Base-by-base conservation (phyloP, 2,329 filamentous ascomycete genomes). In the Dothistroma pini region DNA sequence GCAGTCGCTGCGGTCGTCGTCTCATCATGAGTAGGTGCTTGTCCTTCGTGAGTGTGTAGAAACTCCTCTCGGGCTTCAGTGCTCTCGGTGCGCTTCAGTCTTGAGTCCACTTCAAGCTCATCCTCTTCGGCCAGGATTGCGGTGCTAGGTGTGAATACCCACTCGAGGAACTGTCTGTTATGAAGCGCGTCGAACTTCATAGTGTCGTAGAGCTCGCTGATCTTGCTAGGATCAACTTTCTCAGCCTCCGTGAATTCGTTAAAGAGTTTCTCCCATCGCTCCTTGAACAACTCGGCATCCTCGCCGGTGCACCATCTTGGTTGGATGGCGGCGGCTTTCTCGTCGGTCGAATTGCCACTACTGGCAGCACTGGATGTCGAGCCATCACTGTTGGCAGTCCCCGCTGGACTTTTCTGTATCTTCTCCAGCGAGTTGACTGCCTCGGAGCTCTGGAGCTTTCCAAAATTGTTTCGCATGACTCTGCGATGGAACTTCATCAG, bases 141-240 rank as follows among this genome's bases (percentile, higher is more conserved):
- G 70, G 86, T 87, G 35, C 90, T 88, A 1, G 95, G 95, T 16
- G 92, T 96, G 69, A 99, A 99, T 0, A 97, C 89, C 91, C 95
- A 97, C 75, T 99, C 95, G 4, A 99, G 80, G 71, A 99, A 99
- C 64, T 92, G 91, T 2, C 95, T 87, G 73, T 99, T 99, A 77
- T 99, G 96, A 14, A 99, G 82, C 0, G 95, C 95, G 75, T 99
- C 95, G 66, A 97, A 99, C 76, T 99, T 99, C 95, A 99, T 97
- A 21, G 93, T 97, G 75, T 99, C 95, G 75, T 99, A 99, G 2
- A 99, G 84, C 78, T 99, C 95, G 5, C 92, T 97, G 64, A 99
- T 93, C 79, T 99, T 99, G 81, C 93, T 96, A 19, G 96, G 96
- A 75, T 99, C 95, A 19, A 97, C 92, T 79, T 99, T 99, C 71